A percentile compares a stretch with the other conserved stretches of the same genome.
Evolutionary conservation across 73 alveolate species (phyloP).

Genomic region (Tetrahymena borealis): DNA sequence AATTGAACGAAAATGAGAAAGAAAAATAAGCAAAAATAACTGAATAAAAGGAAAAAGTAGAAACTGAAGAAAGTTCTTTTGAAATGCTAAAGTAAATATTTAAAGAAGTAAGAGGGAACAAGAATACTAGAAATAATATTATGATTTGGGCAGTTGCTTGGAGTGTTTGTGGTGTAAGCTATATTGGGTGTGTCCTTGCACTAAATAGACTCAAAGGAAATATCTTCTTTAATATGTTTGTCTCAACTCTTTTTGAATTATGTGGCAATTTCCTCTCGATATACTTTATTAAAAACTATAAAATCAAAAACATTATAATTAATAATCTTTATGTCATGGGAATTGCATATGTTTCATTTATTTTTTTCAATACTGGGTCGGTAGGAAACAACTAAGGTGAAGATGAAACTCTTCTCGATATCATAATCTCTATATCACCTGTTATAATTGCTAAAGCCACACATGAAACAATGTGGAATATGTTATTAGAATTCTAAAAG

Average conservation of each 20-base stretch:
- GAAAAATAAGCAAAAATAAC: background rate
- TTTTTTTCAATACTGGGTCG: background rate
- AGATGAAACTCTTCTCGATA: background rate
- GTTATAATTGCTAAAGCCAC: background rate
- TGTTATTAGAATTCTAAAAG: background rate
- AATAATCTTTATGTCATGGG: background rate
- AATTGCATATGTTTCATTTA: background rate
- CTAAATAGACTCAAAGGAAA: background rate
- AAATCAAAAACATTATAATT: background rate
- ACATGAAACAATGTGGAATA: background rate
- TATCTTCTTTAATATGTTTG: background rate
- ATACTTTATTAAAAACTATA: background rate
- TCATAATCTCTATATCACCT: background rate
- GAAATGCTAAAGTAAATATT: background rate
- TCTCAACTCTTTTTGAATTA: background rate
- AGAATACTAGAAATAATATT: background rate
- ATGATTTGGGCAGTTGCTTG: background rate
- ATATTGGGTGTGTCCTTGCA: background rate
- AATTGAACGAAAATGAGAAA: background rate
- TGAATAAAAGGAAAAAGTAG: background rate
- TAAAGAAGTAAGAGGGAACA: background rate
- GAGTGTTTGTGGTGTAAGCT: background rate
- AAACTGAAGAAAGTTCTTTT: background rate
- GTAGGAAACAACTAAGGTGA: background rate
- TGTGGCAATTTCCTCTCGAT: background rate